These are phyloP conservation scores for Cladosporium oxysporum DNA, from an alignment of 2,329 filamentous ascomycete species.

Conservation along the genomic window DNA sequence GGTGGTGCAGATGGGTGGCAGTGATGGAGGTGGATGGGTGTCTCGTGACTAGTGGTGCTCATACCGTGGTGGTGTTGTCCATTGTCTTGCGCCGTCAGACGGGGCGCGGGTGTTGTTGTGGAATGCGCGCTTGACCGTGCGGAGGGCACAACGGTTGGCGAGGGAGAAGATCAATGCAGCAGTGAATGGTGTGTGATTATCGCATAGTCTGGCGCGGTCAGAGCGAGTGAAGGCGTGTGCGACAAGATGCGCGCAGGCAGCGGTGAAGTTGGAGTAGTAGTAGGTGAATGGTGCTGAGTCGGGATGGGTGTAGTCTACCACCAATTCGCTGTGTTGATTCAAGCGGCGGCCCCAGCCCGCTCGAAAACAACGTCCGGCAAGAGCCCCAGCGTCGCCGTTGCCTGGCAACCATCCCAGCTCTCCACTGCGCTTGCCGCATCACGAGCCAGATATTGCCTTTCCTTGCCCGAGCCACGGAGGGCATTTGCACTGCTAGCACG, in stretches of 20 bases:
- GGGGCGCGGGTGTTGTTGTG: slow-evolving; percentile 20
- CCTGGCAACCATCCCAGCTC: not conserved
- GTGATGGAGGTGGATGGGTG: not conserved
- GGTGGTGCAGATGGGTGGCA: not conserved
- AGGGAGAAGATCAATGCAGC: slow-evolving; percentile 4
- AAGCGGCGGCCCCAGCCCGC: not conserved
- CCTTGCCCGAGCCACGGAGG: not conserved
- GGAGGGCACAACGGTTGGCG: not conserved
- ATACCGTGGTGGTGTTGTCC: slow-evolving; percentile 17
- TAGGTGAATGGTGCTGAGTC: not conserved
- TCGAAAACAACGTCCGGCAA: not conserved
- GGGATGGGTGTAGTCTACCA: not conserved
- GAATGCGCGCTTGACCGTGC: slow-evolving; percentile 21
- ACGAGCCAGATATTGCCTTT: not conserved
- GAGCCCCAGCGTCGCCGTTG: not conserved
- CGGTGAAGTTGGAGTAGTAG: not conserved
- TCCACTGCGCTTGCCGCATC: not conserved
- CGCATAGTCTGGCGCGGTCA: slow-evolving; percentile 14
- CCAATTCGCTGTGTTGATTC: not conserved
- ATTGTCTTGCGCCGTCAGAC: slow-evolving; percentile 18
- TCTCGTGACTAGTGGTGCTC: slow-evolving; percentile 12
- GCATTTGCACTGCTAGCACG: not conserved
- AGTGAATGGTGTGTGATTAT: slow-evolving; percentile 17
- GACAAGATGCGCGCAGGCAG: slow-evolving; percentile 6
- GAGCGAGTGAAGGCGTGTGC: slow-evolving; percentile 9